Percentiles rank a stretch among this genome's conserved stretches.
Conservation (phyloP, 176 grass and related monocot genomes). For the Musa schizocarpa region DNA sequence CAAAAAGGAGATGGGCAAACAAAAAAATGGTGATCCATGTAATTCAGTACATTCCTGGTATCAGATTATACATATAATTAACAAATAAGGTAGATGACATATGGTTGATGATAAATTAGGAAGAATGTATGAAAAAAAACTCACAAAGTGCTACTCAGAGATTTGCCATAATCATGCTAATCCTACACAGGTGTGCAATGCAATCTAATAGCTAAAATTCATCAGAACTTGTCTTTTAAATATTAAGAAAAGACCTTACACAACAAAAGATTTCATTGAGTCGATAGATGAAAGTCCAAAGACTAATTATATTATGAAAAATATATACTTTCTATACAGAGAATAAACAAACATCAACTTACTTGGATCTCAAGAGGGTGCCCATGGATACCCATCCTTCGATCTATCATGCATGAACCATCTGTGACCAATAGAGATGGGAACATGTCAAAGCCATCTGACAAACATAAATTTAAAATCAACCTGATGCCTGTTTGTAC, state of each 20-base stretch:
- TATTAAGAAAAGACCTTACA: neutral
- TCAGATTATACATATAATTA: neutral
- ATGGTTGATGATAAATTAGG: neutral
- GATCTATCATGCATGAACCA: conserved; percentile 99
- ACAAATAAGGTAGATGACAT: neutral
- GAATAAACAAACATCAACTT: conserved; percentile 18
- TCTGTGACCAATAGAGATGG: conserved; percentile 86
- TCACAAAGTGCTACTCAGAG: neutral
- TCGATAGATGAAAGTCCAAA: neutral
- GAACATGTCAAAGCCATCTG: conserved; percentile 99
- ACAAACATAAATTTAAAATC: conserved; percentile 82
- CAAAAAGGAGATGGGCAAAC: too few species aligned
- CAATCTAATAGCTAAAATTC: neutral
- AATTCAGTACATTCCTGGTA: neutral
- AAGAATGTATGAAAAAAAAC: neutral
- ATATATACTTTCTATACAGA: neutral
- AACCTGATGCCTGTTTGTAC: conserved; percentile 88
- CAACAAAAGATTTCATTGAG: neutral
- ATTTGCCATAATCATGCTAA: neutral
- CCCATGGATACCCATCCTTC: conserved; percentile 94
- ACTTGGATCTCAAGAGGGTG: conserved; percentile 98
- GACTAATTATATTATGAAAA: neutral
- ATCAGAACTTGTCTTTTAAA: neutral
- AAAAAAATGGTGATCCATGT: too few species aligned
- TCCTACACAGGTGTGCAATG: neutral